phyloP scores from a whole-genome alignment of 176 grass and related monocot genomes.

The Melocanna baccifera region DNA sequence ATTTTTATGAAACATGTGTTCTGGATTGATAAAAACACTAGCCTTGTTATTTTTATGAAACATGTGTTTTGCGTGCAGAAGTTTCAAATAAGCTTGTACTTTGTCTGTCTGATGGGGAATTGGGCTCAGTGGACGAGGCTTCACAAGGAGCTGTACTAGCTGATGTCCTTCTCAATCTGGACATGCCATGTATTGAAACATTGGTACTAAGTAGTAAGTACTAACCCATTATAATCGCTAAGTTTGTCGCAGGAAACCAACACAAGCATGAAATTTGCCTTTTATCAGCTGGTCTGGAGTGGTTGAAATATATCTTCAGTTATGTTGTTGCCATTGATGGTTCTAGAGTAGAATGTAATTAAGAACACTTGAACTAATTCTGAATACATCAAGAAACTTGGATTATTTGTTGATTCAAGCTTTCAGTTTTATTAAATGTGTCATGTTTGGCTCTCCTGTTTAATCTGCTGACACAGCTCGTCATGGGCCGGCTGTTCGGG shows the following conservation, averaged over 20 bases:
- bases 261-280: background rate
- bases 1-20: background rate
- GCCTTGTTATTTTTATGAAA: background rate
- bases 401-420: background rate
- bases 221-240: background rate
- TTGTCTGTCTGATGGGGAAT: background rate
- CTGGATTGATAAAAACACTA: background rate
- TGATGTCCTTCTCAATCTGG: background rate
- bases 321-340: background rate
- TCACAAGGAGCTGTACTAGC: background rate
- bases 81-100: background rate
- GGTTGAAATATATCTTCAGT: conserved; percentile 1
- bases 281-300: background rate
- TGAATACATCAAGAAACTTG: background rate
- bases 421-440: background rate
- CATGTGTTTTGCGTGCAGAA: background rate
- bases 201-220: background rate
- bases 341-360: background rate
- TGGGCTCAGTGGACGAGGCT: background rate
- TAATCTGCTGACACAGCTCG: background rate
- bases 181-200: background rate
- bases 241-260: background rate
- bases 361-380: background rate
- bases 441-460: background rate
- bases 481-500: no score